Evolutionary conservation across 768 basidiomycete species (phyloP).

Genomic region (Cystofilobasidium capitatum): DNA sequence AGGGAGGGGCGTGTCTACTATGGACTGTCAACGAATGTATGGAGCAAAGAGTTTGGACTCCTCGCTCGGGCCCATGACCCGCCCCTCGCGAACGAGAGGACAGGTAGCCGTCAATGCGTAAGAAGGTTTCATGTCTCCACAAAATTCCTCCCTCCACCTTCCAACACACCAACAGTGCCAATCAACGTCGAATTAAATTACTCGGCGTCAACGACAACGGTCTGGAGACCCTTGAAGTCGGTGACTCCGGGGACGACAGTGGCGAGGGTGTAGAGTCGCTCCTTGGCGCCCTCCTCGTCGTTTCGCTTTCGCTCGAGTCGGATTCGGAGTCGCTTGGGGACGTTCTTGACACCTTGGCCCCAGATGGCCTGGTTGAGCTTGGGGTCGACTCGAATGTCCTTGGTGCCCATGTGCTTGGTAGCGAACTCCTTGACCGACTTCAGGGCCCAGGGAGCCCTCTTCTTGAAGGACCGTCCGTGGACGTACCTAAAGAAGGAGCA

Average conservation of each 20-base stretch:
- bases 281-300: constrained; percentile 97
- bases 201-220: constrained; percentile 7
- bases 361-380: constrained; percentile 92
- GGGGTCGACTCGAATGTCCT: constrained; percentile 87
- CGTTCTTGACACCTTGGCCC: constrained; percentile 79
- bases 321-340: constrained; percentile 82
- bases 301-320: constrained; percentile 97
- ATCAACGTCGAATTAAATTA: background rate
- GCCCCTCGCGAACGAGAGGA: background rate
- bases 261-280: constrained; percentile 91
- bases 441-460: constrained; percentile 74
- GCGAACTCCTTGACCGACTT: constrained; percentile 90
- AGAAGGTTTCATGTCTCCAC: background rate
- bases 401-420: constrained; percentile 87
- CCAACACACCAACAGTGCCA: too few relatives aligned
- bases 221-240: constrained; percentile 42
- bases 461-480: constrained; percentile 26
- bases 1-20: background rate
- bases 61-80: constrained; percentile 4
- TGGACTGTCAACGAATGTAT: background rate
- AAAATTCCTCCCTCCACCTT: too few relatives aligned
- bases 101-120: background rate
- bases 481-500: background rate
- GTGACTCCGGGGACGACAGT: constrained; percentile 52
- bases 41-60: too few relatives aligned